These are phyloP conservation scores for Mycena filopes DNA, from an alignment of 768 basidiomycete genomes.

Conservation along the genomic window DNA sequence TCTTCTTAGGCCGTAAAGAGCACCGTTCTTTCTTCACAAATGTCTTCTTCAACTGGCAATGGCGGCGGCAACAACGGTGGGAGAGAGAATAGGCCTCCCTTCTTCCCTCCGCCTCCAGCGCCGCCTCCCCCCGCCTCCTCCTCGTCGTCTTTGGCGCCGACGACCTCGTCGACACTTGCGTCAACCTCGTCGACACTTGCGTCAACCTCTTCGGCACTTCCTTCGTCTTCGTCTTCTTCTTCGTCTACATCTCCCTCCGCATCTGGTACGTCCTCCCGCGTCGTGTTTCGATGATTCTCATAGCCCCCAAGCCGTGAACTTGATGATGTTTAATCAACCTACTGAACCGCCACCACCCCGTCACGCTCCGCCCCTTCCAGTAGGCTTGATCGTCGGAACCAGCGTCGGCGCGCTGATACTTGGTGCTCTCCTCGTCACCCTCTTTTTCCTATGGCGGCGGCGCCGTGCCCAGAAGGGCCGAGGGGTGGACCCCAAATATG, in stretches of 20 bases:
- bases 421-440: conserved; percentile 17
- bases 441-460: conserved; percentile 18
- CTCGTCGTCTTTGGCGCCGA: background rate
- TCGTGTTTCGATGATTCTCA: background rate
- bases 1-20: conserved; percentile 24
- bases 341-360: background rate
- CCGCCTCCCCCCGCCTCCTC: background rate
- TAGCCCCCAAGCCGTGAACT: background rate
- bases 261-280: background rate
- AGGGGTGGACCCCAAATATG: background rate
- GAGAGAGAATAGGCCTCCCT: background rate
- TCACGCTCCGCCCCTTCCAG: background rate
- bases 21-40: conserved; percentile 15
- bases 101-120: background rate
- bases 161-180: background rate
- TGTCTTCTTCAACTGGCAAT: conserved; percentile 6
- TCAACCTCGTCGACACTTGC: too few relatives aligned
- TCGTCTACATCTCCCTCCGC: background rate
- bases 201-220: background rate
- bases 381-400: conserved; percentile 19
- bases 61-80: conserved; percentile 5
- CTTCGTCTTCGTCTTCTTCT: background rate
- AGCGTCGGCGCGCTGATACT: conserved; percentile 19
- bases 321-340: too few relatives aligned
- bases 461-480: conserved; percentile 16